phyloP scores from a whole-genome alignment of 1,139 yeast genomes.

The Saccharomyces uvarum region DNA sequence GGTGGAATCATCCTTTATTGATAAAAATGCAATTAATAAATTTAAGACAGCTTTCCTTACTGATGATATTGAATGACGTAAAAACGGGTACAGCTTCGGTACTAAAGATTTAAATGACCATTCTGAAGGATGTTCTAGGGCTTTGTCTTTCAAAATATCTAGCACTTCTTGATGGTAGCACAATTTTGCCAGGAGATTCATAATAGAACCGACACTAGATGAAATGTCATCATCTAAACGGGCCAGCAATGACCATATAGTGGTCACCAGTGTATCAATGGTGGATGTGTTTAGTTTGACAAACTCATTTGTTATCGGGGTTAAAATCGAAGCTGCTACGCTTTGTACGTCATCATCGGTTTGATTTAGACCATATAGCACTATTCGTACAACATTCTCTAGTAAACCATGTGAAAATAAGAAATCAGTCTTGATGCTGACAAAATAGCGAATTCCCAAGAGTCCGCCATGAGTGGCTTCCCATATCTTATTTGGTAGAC shows the following conservation, averaged over 20 bases:
- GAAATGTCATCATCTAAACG: constrained; percentile 85
- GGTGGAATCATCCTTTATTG: constrained; percentile 55
- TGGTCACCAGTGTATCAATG: constrained; percentile 59
- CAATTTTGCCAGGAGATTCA: constrained; percentile 84
- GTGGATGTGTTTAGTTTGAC: constrained; percentile 55
- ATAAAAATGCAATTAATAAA: constrained; percentile 69
- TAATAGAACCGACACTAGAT: constrained; percentile 91
- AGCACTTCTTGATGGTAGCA: constrained; percentile 78
- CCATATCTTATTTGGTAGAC: constrained; percentile 45
- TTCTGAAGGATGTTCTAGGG: constrained; percentile 38
- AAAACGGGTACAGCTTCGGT: constrained; percentile 87
- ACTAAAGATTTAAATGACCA: constrained; percentile 65
- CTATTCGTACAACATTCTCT: constrained; percentile 74
- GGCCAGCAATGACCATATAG: constrained; percentile 82
- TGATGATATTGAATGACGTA: constrained; percentile 87
- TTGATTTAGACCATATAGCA: constrained; percentile 74
- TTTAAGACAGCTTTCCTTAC: constrained; percentile 85
- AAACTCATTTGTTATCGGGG: constrained; percentile 83
- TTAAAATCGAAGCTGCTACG: constrained; percentile 86
- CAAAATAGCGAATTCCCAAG: constrained; percentile 87
- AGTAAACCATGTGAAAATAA: constrained; percentile 53
- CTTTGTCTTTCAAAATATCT: constrained; percentile 57
- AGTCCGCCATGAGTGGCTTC: constrained; percentile 98
- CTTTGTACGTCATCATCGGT: constrained; percentile 95
- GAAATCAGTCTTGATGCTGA: constrained; percentile 78